These are phyloP conservation scores for Trichosporon sp. DNA, from an alignment of 1,284 basidiomycete genomes.

Conservation along the genomic window DNA sequence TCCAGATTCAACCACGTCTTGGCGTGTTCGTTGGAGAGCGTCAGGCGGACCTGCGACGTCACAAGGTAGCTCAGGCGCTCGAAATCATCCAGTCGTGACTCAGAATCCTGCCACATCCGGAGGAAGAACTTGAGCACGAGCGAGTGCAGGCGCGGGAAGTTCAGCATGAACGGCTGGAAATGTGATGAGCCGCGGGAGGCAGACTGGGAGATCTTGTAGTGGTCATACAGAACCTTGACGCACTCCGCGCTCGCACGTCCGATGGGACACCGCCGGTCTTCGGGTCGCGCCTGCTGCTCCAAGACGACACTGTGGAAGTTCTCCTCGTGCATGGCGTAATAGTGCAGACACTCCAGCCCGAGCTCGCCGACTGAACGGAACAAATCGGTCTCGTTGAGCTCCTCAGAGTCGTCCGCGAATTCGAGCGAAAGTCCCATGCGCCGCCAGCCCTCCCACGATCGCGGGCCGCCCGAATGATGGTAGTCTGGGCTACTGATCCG, in stretches of 20 bases:
- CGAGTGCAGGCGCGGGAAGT: constrained; percentile 79
- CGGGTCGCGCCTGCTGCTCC: constrained; percentile 79
- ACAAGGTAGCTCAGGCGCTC: constrained; percentile 77
- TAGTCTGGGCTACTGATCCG: constrained; percentile 48
- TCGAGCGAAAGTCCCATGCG: constrained; percentile 55
- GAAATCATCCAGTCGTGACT: constrained; percentile 78
- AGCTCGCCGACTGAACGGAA: constrained; percentile 82
- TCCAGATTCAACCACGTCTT: constrained; percentile 84
- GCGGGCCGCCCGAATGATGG: constrained; percentile 23
- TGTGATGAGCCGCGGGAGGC: constrained; percentile 63
- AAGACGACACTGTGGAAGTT: constrained; percentile 83
- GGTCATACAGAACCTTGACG: constrained; percentile 81
- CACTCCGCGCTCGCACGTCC: constrained; percentile 65
- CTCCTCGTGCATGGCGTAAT: constrained; percentile 71
- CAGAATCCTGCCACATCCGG: constrained; percentile 90
- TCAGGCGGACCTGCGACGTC: constrained; percentile 82
- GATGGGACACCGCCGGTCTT: constrained; percentile 79
- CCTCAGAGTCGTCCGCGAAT: constrained; percentile 67
- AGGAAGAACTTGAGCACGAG: constrained; percentile 86
- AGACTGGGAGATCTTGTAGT: constrained; percentile 58
- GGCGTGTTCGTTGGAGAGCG: constrained; percentile 72
- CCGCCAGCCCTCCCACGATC: constrained; percentile 57
- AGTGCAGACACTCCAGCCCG: constrained; percentile 78
- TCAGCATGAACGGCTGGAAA: constrained; percentile 87
- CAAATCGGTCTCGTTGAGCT: constrained; percentile 76